Evolutionary conservation across 1,284 basidiomycete genomes (phyloP).

Genomic region (Abortiporus biennis): DNA sequence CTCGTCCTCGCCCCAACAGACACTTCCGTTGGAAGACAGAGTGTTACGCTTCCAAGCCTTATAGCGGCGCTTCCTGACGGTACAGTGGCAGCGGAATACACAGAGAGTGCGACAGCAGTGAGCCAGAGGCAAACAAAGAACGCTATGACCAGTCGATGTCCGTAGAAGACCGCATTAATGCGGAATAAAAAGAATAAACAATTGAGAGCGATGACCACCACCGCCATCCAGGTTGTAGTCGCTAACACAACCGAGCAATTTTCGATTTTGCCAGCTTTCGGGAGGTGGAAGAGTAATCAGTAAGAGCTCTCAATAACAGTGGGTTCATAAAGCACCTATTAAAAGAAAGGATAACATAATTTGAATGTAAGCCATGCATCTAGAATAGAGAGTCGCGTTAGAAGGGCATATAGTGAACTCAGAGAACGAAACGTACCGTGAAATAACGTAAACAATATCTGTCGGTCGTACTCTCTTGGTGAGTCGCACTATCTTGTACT

Average conservation of each 20-base stretch:
- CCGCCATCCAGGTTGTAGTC: constrained; percentile 2
- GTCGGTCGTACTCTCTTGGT: not conserved
- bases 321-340: too few species aligned
- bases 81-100: too few species aligned
- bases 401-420: too few species aligned
- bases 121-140: constrained; percentile 1
- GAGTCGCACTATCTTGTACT: not conserved
- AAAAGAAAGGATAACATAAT: too few species aligned
- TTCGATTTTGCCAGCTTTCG: too few species aligned
- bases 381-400: too few species aligned
- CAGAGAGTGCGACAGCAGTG: constrained; percentile 8
- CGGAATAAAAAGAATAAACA: constrained; percentile 4
- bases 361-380: too few species aligned
- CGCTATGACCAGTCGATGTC: not conserved
- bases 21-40: constrained; percentile 30
- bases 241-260: not conserved
- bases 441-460: constrained; percentile 1
- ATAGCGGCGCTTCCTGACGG: too few species aligned
- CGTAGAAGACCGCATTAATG: not conserved
- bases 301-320: too few species aligned
- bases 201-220: not conserved
- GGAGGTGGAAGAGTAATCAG: too few species aligned
- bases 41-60: constrained; percentile 23
- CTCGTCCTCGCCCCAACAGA: constrained; percentile 29
- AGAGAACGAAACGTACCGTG: constrained; percentile 1